These are phyloP conservation scores for Butyriboletus regius DNA, from an alignment of 1,284 basidiomycete species.

Conservation along the genomic window DNA sequence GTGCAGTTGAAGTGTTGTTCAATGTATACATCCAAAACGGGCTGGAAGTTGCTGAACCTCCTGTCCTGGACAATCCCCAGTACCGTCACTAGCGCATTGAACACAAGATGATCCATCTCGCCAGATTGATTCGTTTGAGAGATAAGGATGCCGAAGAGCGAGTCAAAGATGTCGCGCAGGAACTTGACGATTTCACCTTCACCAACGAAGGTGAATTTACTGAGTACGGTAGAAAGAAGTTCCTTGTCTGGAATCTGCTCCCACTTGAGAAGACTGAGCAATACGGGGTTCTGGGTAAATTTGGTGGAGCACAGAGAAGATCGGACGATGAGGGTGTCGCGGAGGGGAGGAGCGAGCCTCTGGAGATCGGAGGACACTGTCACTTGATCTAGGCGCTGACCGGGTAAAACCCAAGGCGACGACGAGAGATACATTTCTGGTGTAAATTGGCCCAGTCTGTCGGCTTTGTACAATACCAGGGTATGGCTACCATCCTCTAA, in stretches of 20 bases:
- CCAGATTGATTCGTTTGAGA: constrained; percentile 67
- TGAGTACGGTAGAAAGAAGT: constrained; percentile 65
- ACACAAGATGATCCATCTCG: constrained; percentile 80
- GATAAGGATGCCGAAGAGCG: constrained; percentile 83
- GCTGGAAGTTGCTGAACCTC: constrained; percentile 91
- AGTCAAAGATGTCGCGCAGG: constrained; percentile 84
- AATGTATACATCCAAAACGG: constrained; percentile 89
- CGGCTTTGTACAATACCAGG: constrained; percentile 74
- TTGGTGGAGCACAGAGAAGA: constrained; percentile 88
- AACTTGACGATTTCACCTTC: constrained; percentile 95
- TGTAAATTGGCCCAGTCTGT: constrained; percentile 55
- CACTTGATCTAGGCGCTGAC: constrained; percentile 55
- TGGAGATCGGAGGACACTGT: constrained; percentile 57
- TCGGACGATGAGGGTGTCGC: constrained; percentile 76
- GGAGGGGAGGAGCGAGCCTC: constrained; percentile 59
- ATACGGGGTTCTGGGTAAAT: constrained; percentile 84
- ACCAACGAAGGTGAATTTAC: constrained; percentile 85
- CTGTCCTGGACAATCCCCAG: constrained; percentile 87
- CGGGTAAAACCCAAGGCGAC: constrained; percentile 51
- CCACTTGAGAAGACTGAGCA: constrained; percentile 82
- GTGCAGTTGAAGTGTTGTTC: constrained; percentile 80
- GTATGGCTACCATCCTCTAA: constrained; percentile 87
- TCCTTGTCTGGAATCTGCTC: constrained; percentile 62
- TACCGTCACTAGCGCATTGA: constrained; percentile 85
- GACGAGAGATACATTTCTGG: constrained; percentile 64